Evolutionary conservation across 345 rosid genomes (phyloP).

Genomic region (Rhodomyrtus tomentosa): DNA sequence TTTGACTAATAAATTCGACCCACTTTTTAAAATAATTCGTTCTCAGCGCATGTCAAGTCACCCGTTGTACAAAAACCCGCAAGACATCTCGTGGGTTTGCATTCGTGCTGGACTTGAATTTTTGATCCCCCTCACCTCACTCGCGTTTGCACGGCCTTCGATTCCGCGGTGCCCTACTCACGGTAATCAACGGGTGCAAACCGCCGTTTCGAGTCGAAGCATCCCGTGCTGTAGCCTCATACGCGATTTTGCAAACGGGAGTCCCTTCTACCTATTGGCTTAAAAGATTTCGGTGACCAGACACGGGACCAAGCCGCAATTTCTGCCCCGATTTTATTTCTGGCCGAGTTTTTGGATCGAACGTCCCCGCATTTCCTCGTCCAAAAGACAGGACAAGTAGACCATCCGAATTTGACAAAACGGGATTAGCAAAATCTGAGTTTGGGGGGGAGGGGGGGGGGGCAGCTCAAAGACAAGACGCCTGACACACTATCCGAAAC

Average conservation of each 20-base stretch:
- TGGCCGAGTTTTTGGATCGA: rapidly evolving
- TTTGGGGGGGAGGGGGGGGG: not conserved
- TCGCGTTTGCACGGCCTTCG: not conserved
- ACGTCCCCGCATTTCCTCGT: not conserved
- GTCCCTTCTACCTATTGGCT: rapidly evolving
- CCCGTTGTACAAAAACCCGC: not conserved
- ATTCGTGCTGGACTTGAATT: not conserved
- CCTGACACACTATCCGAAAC: not conserved
- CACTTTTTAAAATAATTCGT: not conserved
- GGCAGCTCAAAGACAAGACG: not conserved
- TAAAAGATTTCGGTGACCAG: rapidly evolving
- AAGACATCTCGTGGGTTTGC: not conserved
- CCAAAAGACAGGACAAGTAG: too few relatives aligned
- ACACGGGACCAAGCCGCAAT: too few relatives aligned
- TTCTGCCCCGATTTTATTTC: not conserved
- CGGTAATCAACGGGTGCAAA: not conserved
- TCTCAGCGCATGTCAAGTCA: not conserved
- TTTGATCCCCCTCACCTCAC: not conserved
- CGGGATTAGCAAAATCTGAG: not conserved
- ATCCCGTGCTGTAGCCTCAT: not conserved
- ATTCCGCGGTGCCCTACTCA: not conserved
- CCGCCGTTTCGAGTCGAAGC: rapidly evolving
- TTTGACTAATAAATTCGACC: not conserved
- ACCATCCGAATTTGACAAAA: not conserved
- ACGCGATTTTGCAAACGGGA: rapidly evolving